These are phyloP conservation scores for Mycosarcoma maydis DNA, from an alignment of 1,284 basidiomycete species.

Conservation along the genomic window DNA sequence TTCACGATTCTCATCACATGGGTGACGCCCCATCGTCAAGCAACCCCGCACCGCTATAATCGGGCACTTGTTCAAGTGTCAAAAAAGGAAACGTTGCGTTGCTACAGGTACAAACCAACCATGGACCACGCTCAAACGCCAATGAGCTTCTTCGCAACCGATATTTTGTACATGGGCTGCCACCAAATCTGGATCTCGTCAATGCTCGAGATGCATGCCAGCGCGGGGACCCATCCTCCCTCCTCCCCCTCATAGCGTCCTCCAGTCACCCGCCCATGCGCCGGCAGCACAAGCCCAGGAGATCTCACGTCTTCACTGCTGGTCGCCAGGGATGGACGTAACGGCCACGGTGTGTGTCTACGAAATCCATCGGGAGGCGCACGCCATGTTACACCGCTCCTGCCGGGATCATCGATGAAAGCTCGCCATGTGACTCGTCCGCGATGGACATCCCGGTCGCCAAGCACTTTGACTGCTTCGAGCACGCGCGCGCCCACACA, in stretches of 20 bases:
- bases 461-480: constrained; percentile 50
- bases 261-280: constrained; percentile 47
- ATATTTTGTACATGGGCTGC: constrained; percentile 52
- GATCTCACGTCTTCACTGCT: constrained; percentile 29
- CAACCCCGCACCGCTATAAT: no score
- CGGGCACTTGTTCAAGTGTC: no score
- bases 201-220: constrained; percentile 36
- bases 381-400: constrained; percentile 39
- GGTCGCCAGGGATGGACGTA: constrained; percentile 19
- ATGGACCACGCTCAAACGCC: constrained; percentile 13
- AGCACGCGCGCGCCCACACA: constrained; percentile 40
- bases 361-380: constrained; percentile 31
- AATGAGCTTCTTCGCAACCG: constrained; percentile 45
- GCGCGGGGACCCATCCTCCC: constrained; percentile 41
- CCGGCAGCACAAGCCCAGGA: constrained; percentile 43
- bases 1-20: no score
- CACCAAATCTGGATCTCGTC: constrained; percentile 58
- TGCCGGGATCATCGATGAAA: constrained; percentile 47
- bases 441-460: constrained; percentile 54
- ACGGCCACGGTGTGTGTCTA: constrained; percentile 41
- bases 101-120: neutral
- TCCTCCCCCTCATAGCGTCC: constrained; percentile 44
- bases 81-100: no score
- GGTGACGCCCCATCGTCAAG: no score
- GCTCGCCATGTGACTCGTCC: constrained; percentile 52